phyloP scores from a whole-genome alignment of 2,329 filamentous ascomycete genomes.

The Talaromyces albobiverticillius region DNA sequence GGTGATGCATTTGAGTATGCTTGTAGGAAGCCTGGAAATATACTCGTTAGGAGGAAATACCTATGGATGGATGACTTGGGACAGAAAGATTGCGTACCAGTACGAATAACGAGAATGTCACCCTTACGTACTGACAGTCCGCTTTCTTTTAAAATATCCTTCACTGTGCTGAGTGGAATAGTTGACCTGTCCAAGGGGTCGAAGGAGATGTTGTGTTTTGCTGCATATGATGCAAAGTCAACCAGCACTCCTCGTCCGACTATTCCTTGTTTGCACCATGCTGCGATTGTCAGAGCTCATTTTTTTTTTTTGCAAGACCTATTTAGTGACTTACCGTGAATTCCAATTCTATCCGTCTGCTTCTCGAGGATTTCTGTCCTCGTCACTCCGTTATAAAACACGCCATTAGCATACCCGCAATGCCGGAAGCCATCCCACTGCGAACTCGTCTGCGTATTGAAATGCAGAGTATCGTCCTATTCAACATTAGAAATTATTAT shows the following conservation, averaged over 20 bases:
- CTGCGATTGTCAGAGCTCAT: constrained; percentile 20
- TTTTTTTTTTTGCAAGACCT: not conserved
- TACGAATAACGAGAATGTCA: not conserved
- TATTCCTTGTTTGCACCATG: constrained; percentile 45
- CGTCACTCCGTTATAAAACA: constrained; percentile 32
- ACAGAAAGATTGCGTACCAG: not conserved
- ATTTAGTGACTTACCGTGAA: constrained; percentile 16
- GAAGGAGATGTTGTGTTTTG: constrained; percentile 19
- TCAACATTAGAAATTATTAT: not conserved
- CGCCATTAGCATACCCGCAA: constrained; percentile 32
- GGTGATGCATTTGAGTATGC: constrained; percentile 17
- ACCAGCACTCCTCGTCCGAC: constrained; percentile 52
- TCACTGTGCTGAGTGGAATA: not conserved
- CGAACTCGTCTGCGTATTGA: constrained; percentile 46
- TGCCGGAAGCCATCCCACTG: constrained; percentile 49
- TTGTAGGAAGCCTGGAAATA: constrained; percentile 24
- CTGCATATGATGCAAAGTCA: constrained; percentile 54
- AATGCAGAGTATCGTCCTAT: constrained; percentile 24
- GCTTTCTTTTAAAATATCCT: constrained; percentile 9
- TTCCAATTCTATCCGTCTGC: not conserved
- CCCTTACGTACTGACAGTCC: not conserved
- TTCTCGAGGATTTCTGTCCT: constrained; percentile 24
- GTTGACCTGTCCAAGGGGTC: constrained; percentile 10
- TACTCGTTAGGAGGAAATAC: constrained; percentile 16
- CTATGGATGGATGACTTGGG: constrained; percentile 1